These are phyloP conservation scores for Colletotrichum lindemuthianum DNA, from an alignment of 2,329 filamentous ascomycete species.

Conservation along the genomic window DNA sequence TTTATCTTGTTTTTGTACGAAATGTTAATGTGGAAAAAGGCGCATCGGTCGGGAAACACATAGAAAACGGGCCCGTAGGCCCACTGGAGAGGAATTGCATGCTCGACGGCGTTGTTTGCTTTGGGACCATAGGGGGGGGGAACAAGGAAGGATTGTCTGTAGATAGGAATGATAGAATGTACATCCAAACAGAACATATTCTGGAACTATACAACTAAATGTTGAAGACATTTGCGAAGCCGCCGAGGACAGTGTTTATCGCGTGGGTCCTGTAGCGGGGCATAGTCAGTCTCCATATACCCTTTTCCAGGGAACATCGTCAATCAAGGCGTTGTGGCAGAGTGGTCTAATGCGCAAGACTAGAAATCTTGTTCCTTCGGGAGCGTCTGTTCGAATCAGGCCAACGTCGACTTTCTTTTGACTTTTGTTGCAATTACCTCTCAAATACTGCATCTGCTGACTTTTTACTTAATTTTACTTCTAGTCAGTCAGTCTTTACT, in stretches of 20 bases:
- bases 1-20: not conserved
- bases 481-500: too few relatives aligned
- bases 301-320: rapidly evolving
- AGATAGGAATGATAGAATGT: not conserved
- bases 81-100: constrained; percentile 19
- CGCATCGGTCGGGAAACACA: not conserved
- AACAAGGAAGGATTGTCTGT: not conserved
- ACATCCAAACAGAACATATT: too few relatives aligned
- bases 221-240: too few relatives aligned
- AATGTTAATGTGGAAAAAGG: constrained; percentile 14
- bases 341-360: constrained; percentile 36
- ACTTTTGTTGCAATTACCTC: not conserved
- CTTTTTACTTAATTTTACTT: too few relatives aligned
- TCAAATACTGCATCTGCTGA: too few relatives aligned
- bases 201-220: too few relatives aligned
- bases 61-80: constrained; percentile 9
- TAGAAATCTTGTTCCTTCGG: constrained; percentile 36
- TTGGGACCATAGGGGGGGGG: not conserved
- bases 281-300: not conserved
- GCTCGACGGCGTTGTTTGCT: constrained; percentile 24
- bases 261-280: too few relatives aligned
- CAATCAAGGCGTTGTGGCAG: constrained; percentile 27
- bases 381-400: constrained; percentile 36
- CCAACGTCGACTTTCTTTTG: constrained; percentile 18
- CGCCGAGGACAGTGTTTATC: not conserved